Percentiles rank a stretch among this genome's conserved stretches.
Conservation (phyloP, 805 yeast genomes). For the Metschnikowia continentalis region DNA sequence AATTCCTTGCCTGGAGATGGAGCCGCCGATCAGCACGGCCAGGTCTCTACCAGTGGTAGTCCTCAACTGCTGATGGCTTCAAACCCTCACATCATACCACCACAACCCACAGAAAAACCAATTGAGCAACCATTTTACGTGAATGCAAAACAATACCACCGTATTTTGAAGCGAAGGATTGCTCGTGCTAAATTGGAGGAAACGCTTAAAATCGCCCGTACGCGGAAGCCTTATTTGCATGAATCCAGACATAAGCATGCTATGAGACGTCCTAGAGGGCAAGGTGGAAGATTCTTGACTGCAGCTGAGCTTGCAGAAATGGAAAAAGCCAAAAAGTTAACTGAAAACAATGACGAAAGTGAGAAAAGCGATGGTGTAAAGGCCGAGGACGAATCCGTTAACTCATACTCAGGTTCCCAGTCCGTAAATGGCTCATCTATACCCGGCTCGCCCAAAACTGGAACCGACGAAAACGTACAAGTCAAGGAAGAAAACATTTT, state of each 20-base stretch:
- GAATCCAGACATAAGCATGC: slow-evolving; percentile 98
- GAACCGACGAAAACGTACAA: background rate
- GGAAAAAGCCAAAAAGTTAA: slow-evolving; percentile 37
- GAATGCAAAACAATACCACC: slow-evolving; percentile 95
- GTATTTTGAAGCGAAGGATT: slow-evolving; percentile 86
- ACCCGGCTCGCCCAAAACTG: background rate
- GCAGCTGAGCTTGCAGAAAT: slow-evolving; percentile 65
- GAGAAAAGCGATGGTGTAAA: slow-evolving; percentile 5
- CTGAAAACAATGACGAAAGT: slow-evolving; percentile 23
- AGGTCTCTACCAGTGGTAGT: slow-evolving; percentile 7
- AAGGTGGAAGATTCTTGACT: slow-evolving; percentile 94
- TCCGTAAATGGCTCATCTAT: background rate
- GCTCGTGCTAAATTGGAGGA: slow-evolving; percentile 95
- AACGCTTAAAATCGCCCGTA: slow-evolving; percentile 77
- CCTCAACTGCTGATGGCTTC: slow-evolving; percentile 8
- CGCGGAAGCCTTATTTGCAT: slow-evolving; percentile 89
- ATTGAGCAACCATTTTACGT: slow-evolving; percentile 92
- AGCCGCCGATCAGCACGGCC: slow-evolving; percentile 5
- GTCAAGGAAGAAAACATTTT: slow-evolving; percentile 5
- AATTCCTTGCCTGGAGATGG: slow-evolving; percentile 11
- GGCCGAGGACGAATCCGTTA: slow-evolving; percentile 2
- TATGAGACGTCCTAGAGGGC: slow-evolving; percentile 98
- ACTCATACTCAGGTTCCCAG: slow-evolving; percentile 1
- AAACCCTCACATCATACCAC: slow-evolving; percentile 10
- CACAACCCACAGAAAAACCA: slow-evolving; percentile 15